Evolutionary conservation across 805 yeast species (phyloP).

Genomic region (Candida anglica): DNA sequence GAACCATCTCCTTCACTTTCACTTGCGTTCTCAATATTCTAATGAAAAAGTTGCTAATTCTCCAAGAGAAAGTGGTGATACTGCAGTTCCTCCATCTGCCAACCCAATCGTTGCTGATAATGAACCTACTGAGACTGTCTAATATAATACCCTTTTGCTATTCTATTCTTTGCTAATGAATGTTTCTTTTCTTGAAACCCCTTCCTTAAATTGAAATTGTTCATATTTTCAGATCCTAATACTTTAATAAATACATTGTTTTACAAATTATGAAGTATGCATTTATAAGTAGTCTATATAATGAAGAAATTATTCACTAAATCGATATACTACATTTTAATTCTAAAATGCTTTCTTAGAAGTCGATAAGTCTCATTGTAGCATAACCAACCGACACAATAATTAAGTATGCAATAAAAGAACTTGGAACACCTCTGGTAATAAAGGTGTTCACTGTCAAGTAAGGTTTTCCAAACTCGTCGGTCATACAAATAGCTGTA

Average conservation of each 20-base stretch:
- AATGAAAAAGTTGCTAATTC: constrained; percentile 22
- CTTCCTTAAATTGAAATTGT: background rate
- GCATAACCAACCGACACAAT: constrained; percentile 78
- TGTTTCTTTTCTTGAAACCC: too few relatives aligned
- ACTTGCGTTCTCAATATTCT: constrained; percentile 5
- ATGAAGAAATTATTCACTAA: too few relatives aligned
- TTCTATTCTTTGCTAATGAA: too few relatives aligned
- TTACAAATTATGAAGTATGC: too few relatives aligned
- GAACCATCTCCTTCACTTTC: constrained; percentile 17
- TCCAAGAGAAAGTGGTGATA: constrained; percentile 44
- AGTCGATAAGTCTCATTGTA: constrained; percentile 48
- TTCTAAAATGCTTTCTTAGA: too few relatives aligned
- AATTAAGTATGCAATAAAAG: constrained; percentile 67
- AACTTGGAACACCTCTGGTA: constrained; percentile 86
- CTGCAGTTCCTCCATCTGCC: constrained; percentile 26
- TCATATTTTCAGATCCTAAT: background rate
- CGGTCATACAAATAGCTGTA: constrained; percentile 92
- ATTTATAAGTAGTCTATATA: too few relatives aligned
- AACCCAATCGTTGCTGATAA: constrained; percentile 4
- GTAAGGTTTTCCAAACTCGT: constrained; percentile 88
- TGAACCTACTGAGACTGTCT: constrained; percentile 1
- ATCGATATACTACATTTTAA: too few relatives aligned
- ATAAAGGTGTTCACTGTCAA: constrained; percentile 83
- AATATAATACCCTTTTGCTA: too few relatives aligned
- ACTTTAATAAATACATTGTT: too few relatives aligned